Evolutionary conservation across 108 stramenopile genomes (phyloP), one percentile per base, ranked within the genome.

Genomic region (Mediolabrus comicus): DNA sequence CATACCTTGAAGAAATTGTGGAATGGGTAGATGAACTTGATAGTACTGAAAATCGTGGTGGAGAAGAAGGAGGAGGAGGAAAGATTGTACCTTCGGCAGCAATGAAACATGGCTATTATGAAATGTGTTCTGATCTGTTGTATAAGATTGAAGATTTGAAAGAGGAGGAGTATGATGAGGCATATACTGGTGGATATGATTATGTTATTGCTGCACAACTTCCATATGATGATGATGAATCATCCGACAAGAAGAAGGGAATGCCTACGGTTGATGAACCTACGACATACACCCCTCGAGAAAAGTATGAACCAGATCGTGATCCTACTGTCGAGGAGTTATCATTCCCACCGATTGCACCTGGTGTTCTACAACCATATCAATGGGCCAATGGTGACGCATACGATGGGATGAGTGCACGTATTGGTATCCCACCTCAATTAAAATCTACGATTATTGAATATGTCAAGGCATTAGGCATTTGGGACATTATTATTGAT

Each of bases 371-470:
- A 28, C 26, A 57, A 33, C 25, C 56, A 3, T 57, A 32, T 28
- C 25, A 57, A 32, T 57, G 56, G 56, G 56, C 56, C 32, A 57
- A 57, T 32, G 56, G 56, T 1, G 56, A 57, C 27, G 30, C 32
- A 7, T 57, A 57, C 10, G 56, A 57, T 33, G 56, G 56, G 17
- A 17, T 57, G 24, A 33, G 56, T 33, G 56, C 56, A 19, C 56
- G 56, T 4, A 33, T 57, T 19, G 56, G 56, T 4, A 30, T 57
- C 31, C 56, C 56, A 33, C 56, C 32, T 30, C 56, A 33, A 30
- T 33, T 57, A 16, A 30, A 30, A 32, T 24, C 25, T 6, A 33
- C 32, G 7, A 33, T 57, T 33, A 57, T 30, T 16, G 56, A 32
- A 1, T 57, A 57, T 33, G 56, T 32, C 17, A 57, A 57, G 56